Conservation (phyloP, 306 rosid species). For the Fragaria ananassa region DNA sequence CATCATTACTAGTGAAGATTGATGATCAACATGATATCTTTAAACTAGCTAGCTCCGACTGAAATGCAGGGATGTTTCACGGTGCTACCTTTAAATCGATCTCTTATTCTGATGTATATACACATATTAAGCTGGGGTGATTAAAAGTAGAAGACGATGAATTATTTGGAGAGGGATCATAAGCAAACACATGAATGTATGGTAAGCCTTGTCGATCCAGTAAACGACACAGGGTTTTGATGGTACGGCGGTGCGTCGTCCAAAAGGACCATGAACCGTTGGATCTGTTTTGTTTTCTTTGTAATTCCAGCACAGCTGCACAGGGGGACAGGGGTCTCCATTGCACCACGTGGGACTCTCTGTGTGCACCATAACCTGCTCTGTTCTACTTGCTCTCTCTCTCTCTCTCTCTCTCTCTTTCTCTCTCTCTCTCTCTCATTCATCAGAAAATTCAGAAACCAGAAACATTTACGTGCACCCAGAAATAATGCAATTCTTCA, state of each 20-base stretch:
- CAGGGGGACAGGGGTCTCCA: slow-evolving; percentile 41
- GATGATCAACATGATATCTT: neutral
- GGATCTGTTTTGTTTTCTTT: slow-evolving; percentile 63
- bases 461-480: neutral
- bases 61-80: neutral
- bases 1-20: neutral
- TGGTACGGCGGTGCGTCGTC: slow-evolving; percentile 38
- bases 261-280: slow-evolving; percentile 56
- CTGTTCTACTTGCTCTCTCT: slow-evolving; percentile 14
- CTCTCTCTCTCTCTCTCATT: neutral
- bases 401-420: slow-evolving; percentile 9
- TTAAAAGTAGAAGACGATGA: neutral
- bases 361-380: slow-evolving; percentile 42
- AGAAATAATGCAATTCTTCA: neutral
- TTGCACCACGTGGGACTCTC: slow-evolving; percentile 65
- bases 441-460: slow-evolving; percentile 6
- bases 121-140: neutral
- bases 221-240: slow-evolving; percentile 33
- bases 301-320: slow-evolving; percentile 56
- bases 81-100: neutral
- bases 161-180: neutral
- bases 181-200: neutral
- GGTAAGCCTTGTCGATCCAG: neutral
- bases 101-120: neutral
- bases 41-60: neutral